Conservation (phyloP, 345 rosid genomes). For the Hypericum androsaemum region DNA sequence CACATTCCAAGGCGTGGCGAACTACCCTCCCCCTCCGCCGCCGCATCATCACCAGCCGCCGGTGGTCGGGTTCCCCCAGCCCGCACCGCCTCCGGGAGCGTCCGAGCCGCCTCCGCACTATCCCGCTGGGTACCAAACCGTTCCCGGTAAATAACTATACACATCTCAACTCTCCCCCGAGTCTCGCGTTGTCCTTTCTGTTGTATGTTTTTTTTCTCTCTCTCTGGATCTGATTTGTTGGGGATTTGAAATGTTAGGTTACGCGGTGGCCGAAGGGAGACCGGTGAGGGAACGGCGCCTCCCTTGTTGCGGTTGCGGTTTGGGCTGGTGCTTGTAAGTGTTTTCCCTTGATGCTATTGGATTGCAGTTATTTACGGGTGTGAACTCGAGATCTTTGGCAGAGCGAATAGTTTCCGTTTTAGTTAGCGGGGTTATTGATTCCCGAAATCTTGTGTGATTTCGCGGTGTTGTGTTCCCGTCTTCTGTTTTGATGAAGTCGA, state of each 20-base stretch:
- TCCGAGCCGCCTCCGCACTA: constrained; percentile 34
- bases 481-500: no score
- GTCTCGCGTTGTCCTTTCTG: no score
- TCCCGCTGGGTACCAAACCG: constrained; percentile 62
- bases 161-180: no score
- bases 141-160: no score
- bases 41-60: constrained; percentile 28
- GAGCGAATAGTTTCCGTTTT: no score
- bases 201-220: not conserved
- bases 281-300: constrained; percentile 61
- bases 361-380: no score
- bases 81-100: constrained; percentile 62
- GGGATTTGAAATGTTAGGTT: constrained; percentile 28
- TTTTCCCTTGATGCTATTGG: not conserved
- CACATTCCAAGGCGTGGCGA: constrained; percentile 92
- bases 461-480: no score
- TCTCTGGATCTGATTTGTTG: not conserved
- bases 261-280: constrained; percentile 82
- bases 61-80: constrained; percentile 82
- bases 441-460: no score
- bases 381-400: no score
- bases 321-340: constrained; percentile 88
- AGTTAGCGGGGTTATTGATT: no score
- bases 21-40: constrained; percentile 56
- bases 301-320: constrained; percentile 83